Conservation (phyloP, 2,329 filamentous ascomycete genomes). For the Zasmidium cellare region DNA sequence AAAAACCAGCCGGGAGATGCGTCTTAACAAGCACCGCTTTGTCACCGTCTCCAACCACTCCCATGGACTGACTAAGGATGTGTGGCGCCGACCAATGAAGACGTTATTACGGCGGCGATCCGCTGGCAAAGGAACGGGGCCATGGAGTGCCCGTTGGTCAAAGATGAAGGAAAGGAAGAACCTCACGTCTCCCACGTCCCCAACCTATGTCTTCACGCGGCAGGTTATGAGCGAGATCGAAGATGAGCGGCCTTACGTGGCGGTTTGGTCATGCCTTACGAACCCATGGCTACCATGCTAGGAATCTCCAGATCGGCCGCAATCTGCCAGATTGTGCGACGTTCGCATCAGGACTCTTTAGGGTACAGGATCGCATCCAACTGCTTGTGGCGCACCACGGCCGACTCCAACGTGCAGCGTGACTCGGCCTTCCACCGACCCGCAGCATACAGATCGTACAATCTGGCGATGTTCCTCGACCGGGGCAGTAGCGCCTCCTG, state of each 20-base stretch:
- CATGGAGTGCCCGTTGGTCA: neutral
- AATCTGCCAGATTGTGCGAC: neutral
- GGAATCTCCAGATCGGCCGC: neutral
- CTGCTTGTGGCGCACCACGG: slow-evolving; percentile 50
- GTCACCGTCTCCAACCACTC: neutral
- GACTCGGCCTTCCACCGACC: slow-evolving; percentile 27
- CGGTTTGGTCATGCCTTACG: neutral
- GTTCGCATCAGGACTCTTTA: neutral
- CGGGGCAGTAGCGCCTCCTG: slow-evolving; percentile 28
- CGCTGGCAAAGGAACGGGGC: neutral
- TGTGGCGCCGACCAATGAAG: neutral
- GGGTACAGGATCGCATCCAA: slow-evolving; percentile 36
- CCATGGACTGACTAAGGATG: neutral
- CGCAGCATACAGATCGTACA: slow-evolving; percentile 35
- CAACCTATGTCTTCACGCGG: neutral
- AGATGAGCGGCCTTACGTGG: neutral
- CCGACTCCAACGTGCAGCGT: slow-evolving; percentile 43
- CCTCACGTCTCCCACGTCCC: neutral
- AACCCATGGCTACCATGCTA: neutral
- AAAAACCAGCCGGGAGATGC: neutral
- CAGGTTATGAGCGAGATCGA: neutral
- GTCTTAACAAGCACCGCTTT: neutral
- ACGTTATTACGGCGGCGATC: neutral
- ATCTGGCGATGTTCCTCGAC: slow-evolving; percentile 26
- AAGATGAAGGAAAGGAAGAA: neutral